A percentile compares a stretch with the other conserved stretches of the same genome.
phyloP scores from a whole-genome alignment of 139 green algal species.

The Asterochloris erici region DNA sequence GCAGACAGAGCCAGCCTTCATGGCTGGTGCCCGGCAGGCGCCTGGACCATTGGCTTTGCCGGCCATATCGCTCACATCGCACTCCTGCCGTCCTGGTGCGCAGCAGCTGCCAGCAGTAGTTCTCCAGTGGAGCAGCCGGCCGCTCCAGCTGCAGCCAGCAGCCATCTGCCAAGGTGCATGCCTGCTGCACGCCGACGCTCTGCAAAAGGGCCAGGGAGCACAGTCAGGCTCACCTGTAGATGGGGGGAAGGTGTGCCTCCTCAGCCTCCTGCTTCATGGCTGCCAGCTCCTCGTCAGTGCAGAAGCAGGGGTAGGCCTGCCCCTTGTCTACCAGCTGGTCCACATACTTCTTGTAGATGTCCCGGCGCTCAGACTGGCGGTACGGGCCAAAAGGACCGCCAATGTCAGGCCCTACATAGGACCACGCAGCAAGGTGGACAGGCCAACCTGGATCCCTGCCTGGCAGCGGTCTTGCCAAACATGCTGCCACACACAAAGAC shows the following conservation, averaged over 20 bases:
- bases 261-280: constrained; percentile 68
- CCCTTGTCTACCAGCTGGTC: constrained; percentile 83
- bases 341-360: constrained; percentile 90
- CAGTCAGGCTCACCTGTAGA: constrained; percentile 68
- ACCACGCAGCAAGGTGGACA: background rate
- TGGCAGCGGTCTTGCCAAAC: too few relatives aligned
- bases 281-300: constrained; percentile 92
- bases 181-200: too few relatives aligned
- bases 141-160: background rate
- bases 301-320: constrained; percentile 97
- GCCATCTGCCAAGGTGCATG: background rate
- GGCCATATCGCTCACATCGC: too few relatives aligned
- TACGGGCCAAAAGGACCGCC: constrained; percentile 88
- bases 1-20: too few relatives aligned
- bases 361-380: constrained; percentile 90
- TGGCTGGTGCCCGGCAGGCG: too few relatives aligned
- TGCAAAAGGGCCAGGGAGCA: too few relatives aligned
- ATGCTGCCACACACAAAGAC: background rate
- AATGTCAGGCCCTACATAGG: constrained; percentile 74
- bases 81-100: too few relatives aligned
- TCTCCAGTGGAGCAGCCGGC: too few relatives aligned
- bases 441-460: too few relatives aligned
- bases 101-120: too few relatives aligned
- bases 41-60: too few relatives aligned
- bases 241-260: constrained; percentile 88